phyloP scores from a whole-genome alignment of 2,329 filamentous ascomycete genomes.

The Cytospora schulzeri region DNA sequence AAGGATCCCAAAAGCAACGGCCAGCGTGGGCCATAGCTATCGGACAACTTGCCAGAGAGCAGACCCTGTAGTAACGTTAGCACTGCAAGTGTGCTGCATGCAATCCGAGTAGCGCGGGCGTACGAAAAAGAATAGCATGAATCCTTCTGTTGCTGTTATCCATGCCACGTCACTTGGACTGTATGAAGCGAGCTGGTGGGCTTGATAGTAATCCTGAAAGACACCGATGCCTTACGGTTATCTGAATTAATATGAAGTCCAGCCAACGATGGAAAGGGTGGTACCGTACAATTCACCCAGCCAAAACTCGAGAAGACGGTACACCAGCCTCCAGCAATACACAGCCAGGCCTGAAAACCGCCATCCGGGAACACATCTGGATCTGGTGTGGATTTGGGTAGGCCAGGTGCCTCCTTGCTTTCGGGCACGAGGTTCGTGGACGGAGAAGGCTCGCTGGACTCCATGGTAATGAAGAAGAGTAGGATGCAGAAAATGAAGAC shows the following conservation, averaged over 20 bases:
- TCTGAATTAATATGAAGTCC: background rate
- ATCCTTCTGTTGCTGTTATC: conserved; percentile 51
- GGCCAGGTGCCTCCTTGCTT: too few species aligned
- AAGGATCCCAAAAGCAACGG: conserved; percentile 50
- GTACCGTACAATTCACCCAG: conserved; percentile 29
- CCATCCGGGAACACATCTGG: conserved; percentile 27
- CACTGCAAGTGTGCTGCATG: background rate
- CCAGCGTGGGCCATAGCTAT: conserved; percentile 57
- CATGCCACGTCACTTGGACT: conserved; percentile 51
- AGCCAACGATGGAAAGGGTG: background rate
- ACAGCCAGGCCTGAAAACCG: conserved; percentile 32
- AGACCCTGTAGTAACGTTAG: conserved; percentile 42
- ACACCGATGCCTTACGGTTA: conserved; percentile 38
- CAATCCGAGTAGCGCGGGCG: background rate
- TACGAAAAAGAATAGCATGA: conserved; percentile 33
- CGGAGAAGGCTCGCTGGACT: too few species aligned
- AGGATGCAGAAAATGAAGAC: too few species aligned
- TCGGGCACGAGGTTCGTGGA: too few species aligned
- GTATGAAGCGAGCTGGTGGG: conserved; percentile 43
- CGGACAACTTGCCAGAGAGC: conserved; percentile 58
- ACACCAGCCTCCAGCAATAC: conserved; percentile 33
- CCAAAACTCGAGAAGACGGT: conserved; percentile 31
- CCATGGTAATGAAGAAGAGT: too few species aligned
- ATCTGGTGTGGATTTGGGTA: too few species aligned
- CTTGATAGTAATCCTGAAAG: conserved; percentile 54